Conservation (phyloP, 768 basidiomycete genomes). For the Harrya chromipes region DNA sequence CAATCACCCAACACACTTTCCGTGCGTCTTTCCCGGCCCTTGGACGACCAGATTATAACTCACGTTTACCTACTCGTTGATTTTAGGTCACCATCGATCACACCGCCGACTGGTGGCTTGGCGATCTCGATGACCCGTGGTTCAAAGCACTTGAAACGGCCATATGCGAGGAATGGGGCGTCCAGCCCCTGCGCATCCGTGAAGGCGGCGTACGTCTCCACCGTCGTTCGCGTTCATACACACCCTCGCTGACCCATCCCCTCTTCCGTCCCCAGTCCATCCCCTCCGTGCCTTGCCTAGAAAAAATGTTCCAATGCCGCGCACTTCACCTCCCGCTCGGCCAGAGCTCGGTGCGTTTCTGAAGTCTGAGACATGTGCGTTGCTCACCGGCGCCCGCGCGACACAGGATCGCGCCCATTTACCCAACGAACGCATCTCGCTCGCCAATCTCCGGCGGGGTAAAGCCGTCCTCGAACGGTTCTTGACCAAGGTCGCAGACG, state of each 20-base stretch:
- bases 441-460: constrained; percentile 75
- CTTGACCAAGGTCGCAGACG: constrained; percentile 49
- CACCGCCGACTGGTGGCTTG: constrained; percentile 95
- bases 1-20: constrained; percentile 69
- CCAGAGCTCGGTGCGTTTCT: constrained; percentile 68
- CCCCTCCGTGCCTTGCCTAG: constrained; percentile 90
- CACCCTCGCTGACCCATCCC: constrained; percentile 1
- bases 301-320: constrained; percentile 85
- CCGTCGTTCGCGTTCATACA: not conserved
- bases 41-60: not conserved
- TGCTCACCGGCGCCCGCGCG: not conserved
- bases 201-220: constrained; percentile 79
- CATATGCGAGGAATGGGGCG: constrained; percentile 83
- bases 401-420: constrained; percentile 86
- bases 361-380: not conserved
- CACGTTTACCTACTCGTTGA: not conserved
- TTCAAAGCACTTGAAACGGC: constrained; percentile 83
- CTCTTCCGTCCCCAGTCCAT: constrained; percentile 58
- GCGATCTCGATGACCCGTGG: constrained; percentile 79
- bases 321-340: constrained; percentile 95
- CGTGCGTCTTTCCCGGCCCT: constrained; percentile 36
- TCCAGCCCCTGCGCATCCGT: constrained; percentile 80
- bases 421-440: constrained; percentile 87
- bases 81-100: constrained; percentile 72
- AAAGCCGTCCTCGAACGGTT: constrained; percentile 78